phyloP scores from a whole-genome alignment of 1,139 yeast species.

The Yamadazyma siamensis region DNA sequence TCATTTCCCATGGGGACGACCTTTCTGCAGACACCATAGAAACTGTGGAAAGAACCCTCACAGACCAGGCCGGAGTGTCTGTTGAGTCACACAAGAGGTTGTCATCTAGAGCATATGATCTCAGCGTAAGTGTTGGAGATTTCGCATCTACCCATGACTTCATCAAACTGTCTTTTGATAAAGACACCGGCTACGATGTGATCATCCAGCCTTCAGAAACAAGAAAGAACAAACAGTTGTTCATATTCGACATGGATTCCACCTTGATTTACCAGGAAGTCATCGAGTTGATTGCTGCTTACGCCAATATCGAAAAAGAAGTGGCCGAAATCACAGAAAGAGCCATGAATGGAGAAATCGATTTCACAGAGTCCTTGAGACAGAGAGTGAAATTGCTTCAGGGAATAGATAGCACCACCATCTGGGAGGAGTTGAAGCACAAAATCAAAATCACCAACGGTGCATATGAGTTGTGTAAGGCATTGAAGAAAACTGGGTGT shows the following conservation, averaged over 20 bases:
- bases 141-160: conserved; percentile 4
- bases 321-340: conserved; percentile 70
- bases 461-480: conserved; percentile 64
- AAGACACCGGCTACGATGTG: conserved; percentile 24
- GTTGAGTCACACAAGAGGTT: conserved; percentile 7
- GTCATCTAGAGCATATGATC: conserved; percentile 20
- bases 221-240: conserved; percentile 56
- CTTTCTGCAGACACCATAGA: conserved; percentile 3
- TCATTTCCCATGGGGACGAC: conserved; percentile 15
- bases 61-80: neutral
- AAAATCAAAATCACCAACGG: conserved; percentile 80
- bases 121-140: conserved; percentile 8
- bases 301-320: conserved; percentile 30
- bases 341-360: conserved; percentile 97
- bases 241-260: conserved; percentile 97
- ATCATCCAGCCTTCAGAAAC: conserved; percentile 26
- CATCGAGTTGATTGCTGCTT: conserved; percentile 85
- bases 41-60: conserved; percentile 1
- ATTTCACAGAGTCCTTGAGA: conserved; percentile 76
- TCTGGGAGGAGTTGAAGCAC: conserved; percentile 76
- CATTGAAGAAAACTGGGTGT: conserved; percentile 59
- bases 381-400: conserved; percentile 73
- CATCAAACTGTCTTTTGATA: conserved; percentile 13
- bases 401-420: conserved; percentile 69
- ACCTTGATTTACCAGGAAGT: conserved; percentile 96